A percentile compares a stretch with the other conserved stretches of the same genome.
phyloP scores from a whole-genome alignment of 2,329 filamentous ascomycete genomes.

The Thielaviopsis cerberus region DNA sequence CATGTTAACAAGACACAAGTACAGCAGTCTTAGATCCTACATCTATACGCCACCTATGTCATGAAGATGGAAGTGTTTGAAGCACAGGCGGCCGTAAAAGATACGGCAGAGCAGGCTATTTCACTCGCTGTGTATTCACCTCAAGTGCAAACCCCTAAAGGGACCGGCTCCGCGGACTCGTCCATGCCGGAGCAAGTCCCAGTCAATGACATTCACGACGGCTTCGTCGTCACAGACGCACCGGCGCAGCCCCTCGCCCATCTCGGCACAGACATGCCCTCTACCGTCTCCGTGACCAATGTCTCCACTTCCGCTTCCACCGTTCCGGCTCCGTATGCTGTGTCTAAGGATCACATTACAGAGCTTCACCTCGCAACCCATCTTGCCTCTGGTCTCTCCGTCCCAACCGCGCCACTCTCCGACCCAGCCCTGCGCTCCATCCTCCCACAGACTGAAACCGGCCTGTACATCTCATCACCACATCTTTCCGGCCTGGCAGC shows the following conservation, averaged over 20 bases:
- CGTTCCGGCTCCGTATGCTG: not conserved
- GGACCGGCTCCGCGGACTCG: too few species aligned
- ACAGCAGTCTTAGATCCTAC: too few species aligned
- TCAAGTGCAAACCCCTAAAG: too few species aligned
- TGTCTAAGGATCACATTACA: not conserved
- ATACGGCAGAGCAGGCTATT: too few species aligned
- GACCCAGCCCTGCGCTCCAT: slow-evolving; percentile 26
- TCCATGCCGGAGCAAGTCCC: not conserved
- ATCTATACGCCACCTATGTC: too few species aligned
- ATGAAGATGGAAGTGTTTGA: too few species aligned
- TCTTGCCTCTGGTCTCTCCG: not conserved
- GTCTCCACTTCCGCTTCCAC: not conserved
- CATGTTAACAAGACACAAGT: too few species aligned
- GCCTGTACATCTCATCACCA: slow-evolving; percentile 12
- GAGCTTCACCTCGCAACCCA: not conserved
- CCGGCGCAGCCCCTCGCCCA: slow-evolving; percentile 39
- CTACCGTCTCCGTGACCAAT: not conserved
- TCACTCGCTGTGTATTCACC: too few species aligned
- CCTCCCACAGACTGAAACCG: slow-evolving; percentile 24
- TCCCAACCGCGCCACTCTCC: not conserved
- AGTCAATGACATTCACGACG: not conserved
- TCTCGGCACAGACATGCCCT: slow-evolving; percentile 27
- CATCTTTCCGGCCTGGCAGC: not conserved
- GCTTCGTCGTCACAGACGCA: slow-evolving; percentile 22
- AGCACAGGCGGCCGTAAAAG: too few species aligned